Conservation (phyloP, 495 filamentous ascomycete species). For the Parachaetomium inaequale region DNA sequence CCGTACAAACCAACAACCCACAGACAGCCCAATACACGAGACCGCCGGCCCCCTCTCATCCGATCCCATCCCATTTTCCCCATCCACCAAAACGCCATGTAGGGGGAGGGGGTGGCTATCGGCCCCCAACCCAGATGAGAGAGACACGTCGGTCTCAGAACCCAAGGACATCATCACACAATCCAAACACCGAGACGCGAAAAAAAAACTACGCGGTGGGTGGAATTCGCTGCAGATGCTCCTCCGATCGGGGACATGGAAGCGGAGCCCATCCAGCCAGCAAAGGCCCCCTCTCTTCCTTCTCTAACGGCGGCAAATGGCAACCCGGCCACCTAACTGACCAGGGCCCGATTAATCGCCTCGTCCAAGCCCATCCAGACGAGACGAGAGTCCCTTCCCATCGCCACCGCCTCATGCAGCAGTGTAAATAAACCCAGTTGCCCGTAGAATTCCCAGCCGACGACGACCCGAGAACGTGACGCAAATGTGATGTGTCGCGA, state of each 20-base stretch:
- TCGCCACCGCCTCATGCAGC: background rate
- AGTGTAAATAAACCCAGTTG: background rate
- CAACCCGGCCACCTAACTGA: background rate
- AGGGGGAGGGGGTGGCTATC: too few species aligned
- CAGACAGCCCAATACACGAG: background rate
- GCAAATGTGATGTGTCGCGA: background rate
- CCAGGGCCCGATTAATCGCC: background rate
- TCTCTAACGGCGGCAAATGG: background rate
- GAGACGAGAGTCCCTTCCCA: background rate
- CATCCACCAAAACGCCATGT: background rate
- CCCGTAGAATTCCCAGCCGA: background rate
- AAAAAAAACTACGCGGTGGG: background rate
- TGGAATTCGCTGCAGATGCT: conserved; percentile 13
- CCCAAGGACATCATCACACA: background rate
- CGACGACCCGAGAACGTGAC: background rate
- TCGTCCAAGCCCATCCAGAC: background rate
- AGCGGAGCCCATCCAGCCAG: background rate
- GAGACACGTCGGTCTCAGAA: too few species aligned
- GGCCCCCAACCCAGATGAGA: too few species aligned
- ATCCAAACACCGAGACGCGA: background rate
- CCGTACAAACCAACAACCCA: background rate
- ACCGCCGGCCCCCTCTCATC: background rate
- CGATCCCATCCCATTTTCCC: background rate
- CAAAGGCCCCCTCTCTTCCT: background rate
- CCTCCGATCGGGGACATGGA: background rate